These are phyloP conservation scores for Arabidopsis suecica DNA, from an alignment of 345 rosid genomes.

Conservation along the genomic window DNA sequence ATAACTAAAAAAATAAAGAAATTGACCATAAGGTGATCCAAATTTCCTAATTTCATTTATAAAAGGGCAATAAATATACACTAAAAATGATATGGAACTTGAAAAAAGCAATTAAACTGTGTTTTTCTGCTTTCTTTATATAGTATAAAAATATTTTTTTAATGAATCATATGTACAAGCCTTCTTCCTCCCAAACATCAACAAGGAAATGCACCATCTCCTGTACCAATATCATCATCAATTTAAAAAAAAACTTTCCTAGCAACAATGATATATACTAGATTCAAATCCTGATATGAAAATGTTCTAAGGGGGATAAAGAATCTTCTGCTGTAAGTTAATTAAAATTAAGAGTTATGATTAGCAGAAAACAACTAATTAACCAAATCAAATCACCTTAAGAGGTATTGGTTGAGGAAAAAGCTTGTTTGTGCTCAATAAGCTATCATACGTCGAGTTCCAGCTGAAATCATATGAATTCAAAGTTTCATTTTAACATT, in stretches of 20 bases:
- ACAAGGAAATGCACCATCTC: slow-evolving; percentile 44
- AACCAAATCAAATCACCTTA: slow-evolving; percentile 30
- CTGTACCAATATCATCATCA: slow-evolving; percentile 20
- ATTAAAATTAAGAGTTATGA: slow-evolving; percentile 1
- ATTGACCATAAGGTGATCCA: not conserved
- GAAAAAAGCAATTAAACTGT: not conserved
- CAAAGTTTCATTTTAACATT: not conserved
- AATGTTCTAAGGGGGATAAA: not conserved
- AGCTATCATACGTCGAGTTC: slow-evolving; percentile 34
- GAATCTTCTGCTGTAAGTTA: not conserved
- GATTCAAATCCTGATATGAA: not conserved
- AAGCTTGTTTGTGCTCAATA: slow-evolving; percentile 40
- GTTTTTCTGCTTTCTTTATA: not conserved
- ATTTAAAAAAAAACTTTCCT: not conserved
- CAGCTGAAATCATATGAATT: slow-evolving; percentile 15
- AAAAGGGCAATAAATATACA: too few relatives aligned
- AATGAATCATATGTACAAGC: slow-evolving; percentile 28
- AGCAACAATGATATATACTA: slow-evolving; percentile 6
- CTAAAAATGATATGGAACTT: not conserved
- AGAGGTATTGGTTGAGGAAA: slow-evolving; percentile 40
- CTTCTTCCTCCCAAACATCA: slow-evolving; percentile 40
- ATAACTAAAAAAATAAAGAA: not conserved
- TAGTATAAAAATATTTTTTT: not conserved
- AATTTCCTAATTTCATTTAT: not conserved
- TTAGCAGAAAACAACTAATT: not conserved